Evolutionary conservation across 1,284 basidiomycete species (phyloP), one percentile per base, ranked within the genome.

Genomic region (Coniferiporia sulphurascens): DNA sequence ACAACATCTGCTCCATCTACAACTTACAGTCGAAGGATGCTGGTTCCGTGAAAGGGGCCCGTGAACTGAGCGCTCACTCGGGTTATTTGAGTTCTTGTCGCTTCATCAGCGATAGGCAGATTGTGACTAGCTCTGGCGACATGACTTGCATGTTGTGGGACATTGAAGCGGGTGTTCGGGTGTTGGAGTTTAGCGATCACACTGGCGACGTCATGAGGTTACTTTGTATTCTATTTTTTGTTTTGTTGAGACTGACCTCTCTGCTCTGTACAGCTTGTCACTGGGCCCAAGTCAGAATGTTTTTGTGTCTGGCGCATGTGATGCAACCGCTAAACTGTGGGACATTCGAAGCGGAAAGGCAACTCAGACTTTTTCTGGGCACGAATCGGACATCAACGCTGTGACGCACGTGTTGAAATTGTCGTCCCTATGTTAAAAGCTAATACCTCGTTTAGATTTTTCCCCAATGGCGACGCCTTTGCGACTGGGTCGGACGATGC

Each of bases 81-180:
- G 96, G 97, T 36, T 99, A 99, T 73, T 87, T 99, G 66, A 91
- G 87, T 68, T 98, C 96, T 81, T 98, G 96, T 77, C 88, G 96
- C 46, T 99, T 99, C 80, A 87, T 98, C 78, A 98, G 93, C 71
- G 97, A 99, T 76, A 84, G 95, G 62, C 95, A 99, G 80, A 98
- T 99, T 68, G 87, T 99, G 63, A 99, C 96, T 34, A 90, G 87
- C 65, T 98, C 95, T 17, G 96, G 96, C 62, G 96, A 99, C 75
- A 99, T 98, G 95, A 97, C 95, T 45, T 98, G 97, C 73, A 98
- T 99, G 94, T 83, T 98, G 44, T 99, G 97, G 96, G 96, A 99
- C 75, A 93, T 99, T 65, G 95, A 98, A 73, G 93, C 93, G 32
- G 97, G 96, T 65, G 93, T 95, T 1, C 82, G 95, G 63, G 91